These are phyloP conservation scores for Phytophthora rubi DNA, from an alignment of 352 stramenopile species.

Conservation along the genomic window DNA sequence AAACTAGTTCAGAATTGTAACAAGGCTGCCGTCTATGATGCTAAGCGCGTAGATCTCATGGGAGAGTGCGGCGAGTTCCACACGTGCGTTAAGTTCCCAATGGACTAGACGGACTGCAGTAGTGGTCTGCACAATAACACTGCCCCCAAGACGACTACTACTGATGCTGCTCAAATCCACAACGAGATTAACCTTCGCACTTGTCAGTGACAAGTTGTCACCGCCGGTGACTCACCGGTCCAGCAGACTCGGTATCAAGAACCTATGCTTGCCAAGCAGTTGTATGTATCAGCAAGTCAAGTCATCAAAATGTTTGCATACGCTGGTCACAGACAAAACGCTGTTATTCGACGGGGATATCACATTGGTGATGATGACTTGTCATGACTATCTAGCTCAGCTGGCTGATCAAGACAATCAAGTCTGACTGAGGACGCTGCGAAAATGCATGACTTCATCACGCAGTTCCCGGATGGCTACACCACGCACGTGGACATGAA, in stretches of 20 bases:
- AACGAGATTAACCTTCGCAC: neutral
- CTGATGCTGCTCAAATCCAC: neutral
- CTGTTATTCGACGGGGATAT: constrained; percentile 38
- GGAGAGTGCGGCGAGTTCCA: constrained; percentile 92
- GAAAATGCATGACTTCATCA: constrained; percentile 93
- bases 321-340: neutral
- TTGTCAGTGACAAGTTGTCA: neutral
- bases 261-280: neutral
- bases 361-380: constrained; percentile 42
- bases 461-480: constrained; percentile 89
- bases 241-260: neutral
- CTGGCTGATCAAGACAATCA: constrained; percentile 47
- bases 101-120: constrained; percentile 37
- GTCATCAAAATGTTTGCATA: neutral
- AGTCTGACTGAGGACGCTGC: constrained; percentile 61
- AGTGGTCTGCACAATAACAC: neutral
- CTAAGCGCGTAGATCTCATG: constrained; percentile 70
- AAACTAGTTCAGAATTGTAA: constrained; percentile 41
- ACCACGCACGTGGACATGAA: constrained; percentile 93
- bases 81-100: constrained; percentile 81
- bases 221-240: no score
- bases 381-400: constrained; percentile 39
- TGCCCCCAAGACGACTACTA: neutral
- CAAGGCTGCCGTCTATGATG: neutral
- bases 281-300: neutral